Conservation (phyloP, 1,139 yeast species). For the Torulaspora pretoriensis region DNA sequence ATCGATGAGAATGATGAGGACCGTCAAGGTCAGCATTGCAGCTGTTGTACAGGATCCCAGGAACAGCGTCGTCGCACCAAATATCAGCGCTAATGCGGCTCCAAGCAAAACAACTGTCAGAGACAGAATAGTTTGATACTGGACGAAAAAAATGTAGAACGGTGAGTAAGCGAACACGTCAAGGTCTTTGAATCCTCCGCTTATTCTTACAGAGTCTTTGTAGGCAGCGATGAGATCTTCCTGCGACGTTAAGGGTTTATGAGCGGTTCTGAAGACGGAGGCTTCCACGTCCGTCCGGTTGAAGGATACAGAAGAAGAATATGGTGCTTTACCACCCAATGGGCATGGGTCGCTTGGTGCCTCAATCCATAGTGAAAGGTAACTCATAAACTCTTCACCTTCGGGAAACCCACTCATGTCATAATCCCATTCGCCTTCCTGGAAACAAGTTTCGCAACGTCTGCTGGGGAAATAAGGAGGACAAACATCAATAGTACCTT, state of each 20-base stretch:
- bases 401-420: constrained; percentile 83
- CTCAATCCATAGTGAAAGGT: constrained; percentile 75
- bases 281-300: constrained; percentile 47
- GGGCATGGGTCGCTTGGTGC: constrained; percentile 90
- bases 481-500: constrained; percentile 51
- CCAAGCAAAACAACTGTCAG: constrained; percentile 55
- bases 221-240: constrained; percentile 79
- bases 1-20: constrained; percentile 60
- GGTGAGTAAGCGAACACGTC: constrained; percentile 89
- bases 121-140: constrained; percentile 61
- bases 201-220: constrained; percentile 66
- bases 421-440: constrained; percentile 58
- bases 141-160: constrained; percentile 88
- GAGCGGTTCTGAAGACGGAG: constrained; percentile 76
- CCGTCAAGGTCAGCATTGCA: constrained; percentile 51
- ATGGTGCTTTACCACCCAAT: constrained; percentile 92
- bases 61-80: constrained; percentile 50
- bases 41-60: constrained; percentile 68
- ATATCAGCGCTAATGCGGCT: constrained; percentile 54
- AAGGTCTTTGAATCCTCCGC: constrained; percentile 51
- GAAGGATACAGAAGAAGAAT: constrained; percentile 55
- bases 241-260: constrained; percentile 75
- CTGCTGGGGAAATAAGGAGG: constrained; percentile 65
- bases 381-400: constrained; percentile 66
- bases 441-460: constrained; percentile 69